Base-by-base conservation (phyloP, 495 filamentous ascomycete species). In the Penicillium desertorum region DNA sequence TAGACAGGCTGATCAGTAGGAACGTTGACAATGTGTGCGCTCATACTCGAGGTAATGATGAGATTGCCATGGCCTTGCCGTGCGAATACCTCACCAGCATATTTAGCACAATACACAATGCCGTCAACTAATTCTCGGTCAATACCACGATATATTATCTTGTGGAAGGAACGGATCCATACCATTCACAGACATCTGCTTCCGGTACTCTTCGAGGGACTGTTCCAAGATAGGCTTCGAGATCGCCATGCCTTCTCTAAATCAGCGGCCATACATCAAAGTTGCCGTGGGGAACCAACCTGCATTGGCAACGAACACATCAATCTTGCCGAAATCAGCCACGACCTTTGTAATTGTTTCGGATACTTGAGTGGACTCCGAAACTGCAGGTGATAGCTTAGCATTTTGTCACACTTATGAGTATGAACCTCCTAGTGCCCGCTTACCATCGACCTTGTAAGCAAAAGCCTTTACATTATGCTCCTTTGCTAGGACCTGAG, bases 21-120 rank as follows among this genome's bases (percentile, higher is more conserved):
- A 44, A 85, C 82, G 59, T 93, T 94, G 29, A 90, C 90, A 51
- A 93, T 75, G 17, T 84, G 87, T 3, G 81, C 90, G 65, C 86
- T 89, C 90, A 93, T 92, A 60, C 82, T 86, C 2, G 85, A 90
- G 60, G 91, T 89, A 59, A 92, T 69, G 49, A 87, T 85, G 44
- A 93, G 78, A 58, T 86, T 89, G 4, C 88, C 89, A 62, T 62
- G 67, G 36, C 69, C 67, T 36, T 79, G 72, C 46, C 62, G 62
- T 10, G 78, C 70, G 62, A 89, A 81, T 78, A 92, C 87, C 63
- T 89, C 65, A 41, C 79, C 79, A 34, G 66, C 74, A 49, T 62
- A 72, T 39, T 73, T 73, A 36, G 71, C 53, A 34, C 64, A 72
- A 52, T 65, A 65, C 19, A 73, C 60, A 17, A 73, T 66, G 10